phyloP scores from a whole-genome alignment of 352 stramenopile species.

The Pythium brassicae region DNA sequence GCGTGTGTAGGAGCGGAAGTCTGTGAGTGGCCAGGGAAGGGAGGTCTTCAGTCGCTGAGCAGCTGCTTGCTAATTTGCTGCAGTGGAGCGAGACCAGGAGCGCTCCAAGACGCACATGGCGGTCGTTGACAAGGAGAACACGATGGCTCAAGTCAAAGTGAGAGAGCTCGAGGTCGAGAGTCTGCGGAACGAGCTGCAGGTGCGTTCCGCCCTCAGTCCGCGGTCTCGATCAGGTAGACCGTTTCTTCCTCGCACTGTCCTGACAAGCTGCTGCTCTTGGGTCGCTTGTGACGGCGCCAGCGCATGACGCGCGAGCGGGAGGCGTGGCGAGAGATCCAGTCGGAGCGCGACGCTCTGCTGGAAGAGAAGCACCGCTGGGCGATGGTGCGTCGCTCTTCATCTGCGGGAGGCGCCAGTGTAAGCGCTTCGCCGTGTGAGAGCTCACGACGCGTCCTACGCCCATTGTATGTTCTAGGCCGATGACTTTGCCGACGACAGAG shows the following conservation, averaged over 20 bases:
- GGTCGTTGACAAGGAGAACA: constrained; percentile 65
- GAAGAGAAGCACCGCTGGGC: constrained; percentile 85
- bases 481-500: constrained; percentile 40
- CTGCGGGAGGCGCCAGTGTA: too few relatives aligned
- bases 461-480: constrained; percentile 35
- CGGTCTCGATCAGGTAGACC: too few relatives aligned
- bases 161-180: constrained; percentile 49
- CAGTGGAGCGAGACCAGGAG: constrained; percentile 74
- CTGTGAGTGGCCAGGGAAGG: neutral
- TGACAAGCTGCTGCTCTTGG: too few relatives aligned
- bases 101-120: constrained; percentile 59
- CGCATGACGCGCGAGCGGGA: constrained; percentile 73
- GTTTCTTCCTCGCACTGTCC: too few relatives aligned
- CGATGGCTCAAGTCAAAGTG: constrained; percentile 29
- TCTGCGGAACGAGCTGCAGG: constrained; percentile 48
- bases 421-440: too few relatives aligned
- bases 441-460: neutral
- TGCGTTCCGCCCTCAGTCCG: neutral
- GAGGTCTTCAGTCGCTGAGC: neutral
- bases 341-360: constrained; percentile 69
- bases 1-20: too few relatives aligned
- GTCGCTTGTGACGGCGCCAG: constrained; percentile 11
- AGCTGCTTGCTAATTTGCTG: neutral
- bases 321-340: constrained; percentile 72
- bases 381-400: constrained; percentile 32